Evolutionary conservation across 2,329 filamentous ascomycete genomes (phyloP), one percentile per base, ranked within the genome.

Genomic region (Metarhizium album): DNA sequence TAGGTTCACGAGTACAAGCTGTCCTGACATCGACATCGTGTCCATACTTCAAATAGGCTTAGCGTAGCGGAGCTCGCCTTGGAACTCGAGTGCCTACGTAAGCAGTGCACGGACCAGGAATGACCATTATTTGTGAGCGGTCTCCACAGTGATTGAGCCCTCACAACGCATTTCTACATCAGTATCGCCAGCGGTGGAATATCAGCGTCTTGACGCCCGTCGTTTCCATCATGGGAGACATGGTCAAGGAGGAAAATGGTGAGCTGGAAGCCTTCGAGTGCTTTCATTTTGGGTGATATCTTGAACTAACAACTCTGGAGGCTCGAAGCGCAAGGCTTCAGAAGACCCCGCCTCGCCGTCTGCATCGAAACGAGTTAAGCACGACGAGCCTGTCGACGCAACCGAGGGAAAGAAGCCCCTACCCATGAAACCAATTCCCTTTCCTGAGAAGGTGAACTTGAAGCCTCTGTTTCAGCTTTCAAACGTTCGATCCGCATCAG

Each of bases 361-460:
- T 46, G 77, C 80, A 47, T 67, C 74, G 18, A 90, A 90, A 68
- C 78, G 85, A 58, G 64, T 80, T 40, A 86, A 86, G 67, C 73
- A 75, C 31, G 62, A 66, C 18, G 56, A 56, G 13, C 58, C 61
- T 29, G 54, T 54, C 16, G 64, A 66, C 13, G 46, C 59, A 13
- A 45, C 54, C 8, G 56, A 57, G 8, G 61, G 75, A 16, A 79
- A 79, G 60, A 77, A 76, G 53, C 66, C 70, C 18, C 52, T 50
- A 5, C 67, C 66, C 6, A 74, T 78, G 57, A 82, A 82, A 58
- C 79, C 82, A 18, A 88, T 94, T 35, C 87, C 87, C 2, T 96
- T 93, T 61, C 90, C 90, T 1, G 90, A 95, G 69, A 96, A 94
- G 76, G 85, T 86, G 64, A 52, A 54, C 53, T 35, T 1, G 13